Evolutionary conservation across 495 filamentous ascomycete genomes (phyloP), one percentile per base, ranked within the genome.

Genomic region (Podospora conica): DNA sequence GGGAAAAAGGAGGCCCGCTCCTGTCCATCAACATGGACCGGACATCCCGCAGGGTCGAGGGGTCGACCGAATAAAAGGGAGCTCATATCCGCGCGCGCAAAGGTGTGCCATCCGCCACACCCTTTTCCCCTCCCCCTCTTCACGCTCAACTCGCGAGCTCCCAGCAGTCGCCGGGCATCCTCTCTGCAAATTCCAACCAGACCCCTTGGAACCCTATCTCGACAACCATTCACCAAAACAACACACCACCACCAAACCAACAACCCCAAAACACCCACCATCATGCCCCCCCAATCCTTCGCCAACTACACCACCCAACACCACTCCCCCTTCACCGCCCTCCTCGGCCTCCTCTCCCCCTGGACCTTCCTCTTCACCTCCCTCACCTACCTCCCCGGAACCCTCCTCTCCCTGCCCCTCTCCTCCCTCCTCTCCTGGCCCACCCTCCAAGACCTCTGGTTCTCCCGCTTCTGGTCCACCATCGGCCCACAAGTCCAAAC

Each of bases 381-480:
- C n/a, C 64, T 74, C 3, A 70, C 70, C 61, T 77, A 66, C 69
- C 70, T 82, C 3, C 81, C 80, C 0, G 9, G 55, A 2, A 79
- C 79, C 3, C 55, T 82, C 61, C 57, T 74, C 15, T 23, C 66
- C 15, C 71, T 80, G 48, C 29, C 75, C 63, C 65, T 72, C 55
- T 23, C 25, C 60, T 65, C 72, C 6, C 71, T 83, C 5, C 29
- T 80, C 48, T 79, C 77, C 25, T 71, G 68, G 1, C 27, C 69
- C 12, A 53, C 23, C 8, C 73, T 85, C 58, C 76, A 73, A 33
- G 68, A 76, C 25, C 74, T 74, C 53, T 84, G 82, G 81, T 85
- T 85, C 75, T 75, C 73, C 25, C 68, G 68, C 18, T 83, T 85
- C 74, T 85, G 83, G 82, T 56, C 68, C 24, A 62, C 60, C 58